These are phyloP conservation scores for Xylaria palmicola DNA, from an alignment of 495 filamentous ascomycete genomes.

Conservation along the genomic window DNA sequence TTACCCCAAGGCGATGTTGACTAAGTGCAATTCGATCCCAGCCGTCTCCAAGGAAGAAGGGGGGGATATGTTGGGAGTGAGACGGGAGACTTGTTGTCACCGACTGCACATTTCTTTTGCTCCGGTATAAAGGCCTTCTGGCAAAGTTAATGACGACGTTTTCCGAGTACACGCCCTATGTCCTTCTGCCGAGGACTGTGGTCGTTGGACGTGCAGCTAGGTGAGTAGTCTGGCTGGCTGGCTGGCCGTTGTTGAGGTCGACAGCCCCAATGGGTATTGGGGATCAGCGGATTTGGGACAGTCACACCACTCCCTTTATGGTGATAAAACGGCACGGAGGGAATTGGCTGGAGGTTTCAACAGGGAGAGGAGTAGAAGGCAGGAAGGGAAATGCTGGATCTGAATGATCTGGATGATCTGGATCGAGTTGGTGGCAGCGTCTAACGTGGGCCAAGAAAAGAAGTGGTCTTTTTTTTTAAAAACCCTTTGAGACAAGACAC, in stretches of 20 bases:
- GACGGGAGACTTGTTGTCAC: slow-evolving; percentile 8
- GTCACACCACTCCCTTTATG: background rate
- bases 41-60: background rate
- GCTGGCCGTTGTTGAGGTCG: background rate
- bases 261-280: background rate
- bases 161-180: background rate
- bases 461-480: background rate
- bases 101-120: background rate
- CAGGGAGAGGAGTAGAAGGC: background rate
- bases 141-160: background rate
- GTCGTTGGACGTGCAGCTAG: too few relatives aligned
- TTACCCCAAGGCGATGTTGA: background rate
- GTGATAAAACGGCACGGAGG: background rate
- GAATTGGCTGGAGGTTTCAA: background rate
- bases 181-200: background rate
- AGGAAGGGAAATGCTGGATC: background rate
- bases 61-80: background rate
- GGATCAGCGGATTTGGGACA: background rate
- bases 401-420: too few relatives aligned
- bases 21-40: background rate
- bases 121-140: background rate
- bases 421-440: background rate
- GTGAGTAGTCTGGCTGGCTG: too few relatives aligned
- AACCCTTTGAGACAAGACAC: too few relatives aligned
- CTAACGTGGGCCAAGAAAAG: background rate